Evolutionary conservation across 2,329 filamentous ascomycete genomes (phyloP).

Genomic region (Paracoccidioides lutzii): DNA sequence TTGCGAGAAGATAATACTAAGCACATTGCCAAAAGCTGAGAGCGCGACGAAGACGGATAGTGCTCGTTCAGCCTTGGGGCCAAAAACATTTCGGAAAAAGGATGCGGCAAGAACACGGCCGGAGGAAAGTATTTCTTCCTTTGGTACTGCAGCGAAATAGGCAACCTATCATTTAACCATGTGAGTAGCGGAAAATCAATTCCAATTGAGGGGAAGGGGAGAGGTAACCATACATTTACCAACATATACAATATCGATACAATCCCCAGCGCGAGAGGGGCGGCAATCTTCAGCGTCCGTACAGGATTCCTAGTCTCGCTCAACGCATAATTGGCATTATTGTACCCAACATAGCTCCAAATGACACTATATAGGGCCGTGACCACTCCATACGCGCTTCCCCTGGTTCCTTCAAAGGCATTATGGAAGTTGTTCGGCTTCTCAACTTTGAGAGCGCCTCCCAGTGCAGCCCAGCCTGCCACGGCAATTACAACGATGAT

Average conservation of each 20-base stretch:
- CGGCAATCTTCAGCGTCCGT: slow-evolving; percentile 52
- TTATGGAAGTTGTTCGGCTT: slow-evolving; percentile 48
- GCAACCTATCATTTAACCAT: slow-evolving; percentile 22
- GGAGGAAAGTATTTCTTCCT: slow-evolving; percentile 36
- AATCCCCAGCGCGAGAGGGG: slow-evolving; percentile 45
- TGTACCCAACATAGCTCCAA: slow-evolving; percentile 52
- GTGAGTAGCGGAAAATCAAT: not conserved
- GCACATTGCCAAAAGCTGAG: slow-evolving; percentile 54
- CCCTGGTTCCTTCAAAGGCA: slow-evolving; percentile 53
- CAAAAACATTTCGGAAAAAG: slow-evolving; percentile 43
- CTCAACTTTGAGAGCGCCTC: slow-evolving; percentile 46
- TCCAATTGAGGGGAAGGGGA: slow-evolving; percentile 34
- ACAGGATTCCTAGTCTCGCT: slow-evolving; percentile 55
- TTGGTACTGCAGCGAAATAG: slow-evolving; percentile 41
- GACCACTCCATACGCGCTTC: slow-evolving; percentile 54
- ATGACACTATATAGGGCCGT: slow-evolving; percentile 60
- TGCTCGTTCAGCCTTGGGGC: slow-evolving; percentile 42
- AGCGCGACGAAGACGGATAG: slow-evolving; percentile 54
- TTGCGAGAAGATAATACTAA: slow-evolving; percentile 56
- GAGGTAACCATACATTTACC: slow-evolving; percentile 54
- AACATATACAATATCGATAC: slow-evolving; percentile 53
- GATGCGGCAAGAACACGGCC: slow-evolving; percentile 39
- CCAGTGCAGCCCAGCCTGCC: slow-evolving; percentile 48
- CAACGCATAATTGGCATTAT: slow-evolving; percentile 29
- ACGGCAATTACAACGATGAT: slow-evolving; percentile 54